Evolutionary conservation across 768 basidiomycete species (phyloP).

Genomic region (Hygrophorus pudorinus): DNA sequence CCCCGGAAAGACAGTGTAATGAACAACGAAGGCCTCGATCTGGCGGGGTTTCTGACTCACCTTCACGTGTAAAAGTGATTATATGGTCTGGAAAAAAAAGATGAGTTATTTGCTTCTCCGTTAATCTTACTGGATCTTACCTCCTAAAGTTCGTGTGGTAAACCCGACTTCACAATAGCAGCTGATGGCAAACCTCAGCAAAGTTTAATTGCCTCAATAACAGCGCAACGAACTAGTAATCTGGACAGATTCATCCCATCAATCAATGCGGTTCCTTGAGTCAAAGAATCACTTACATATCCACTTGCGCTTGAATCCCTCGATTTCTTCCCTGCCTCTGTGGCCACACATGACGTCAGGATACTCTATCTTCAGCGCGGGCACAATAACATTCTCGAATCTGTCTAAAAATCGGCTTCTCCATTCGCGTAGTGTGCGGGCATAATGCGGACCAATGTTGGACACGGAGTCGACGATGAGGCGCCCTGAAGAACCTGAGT

Average conservation of each 20-base stretch:
- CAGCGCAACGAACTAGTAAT: constrained; percentile 33
- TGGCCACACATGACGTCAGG: constrained; percentile 40
- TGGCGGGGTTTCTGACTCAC: too few relatives aligned
- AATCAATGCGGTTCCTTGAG: constrained; percentile 1
- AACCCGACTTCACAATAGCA: constrained; percentile 72
- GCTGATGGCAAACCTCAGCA: constrained; percentile 22
- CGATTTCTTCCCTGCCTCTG: constrained; percentile 42
- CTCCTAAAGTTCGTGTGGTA: constrained; percentile 53
- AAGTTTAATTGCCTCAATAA: neutral
- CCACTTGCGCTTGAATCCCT: constrained; percentile 71
- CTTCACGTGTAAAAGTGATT: constrained; percentile 53
- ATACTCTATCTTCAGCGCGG: constrained; percentile 50
- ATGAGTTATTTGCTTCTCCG: constrained; percentile 3
- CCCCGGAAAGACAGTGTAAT: too few relatives aligned
- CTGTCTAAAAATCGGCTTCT: constrained; percentile 43
- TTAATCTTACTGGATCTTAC: constrained; percentile 22
- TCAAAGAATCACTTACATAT: constrained; percentile 59
- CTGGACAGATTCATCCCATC: constrained; percentile 17
- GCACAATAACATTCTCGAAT: constrained; percentile 50
- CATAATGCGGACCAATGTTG: constrained; percentile 71
- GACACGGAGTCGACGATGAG: constrained; percentile 55
- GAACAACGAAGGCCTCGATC: too few relatives aligned
- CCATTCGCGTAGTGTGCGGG: constrained; percentile 78
- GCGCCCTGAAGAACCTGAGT: constrained; percentile 38
- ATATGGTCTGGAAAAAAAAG: constrained; percentile 40